Evolutionary conservation across 257 asterid species (phyloP).

Genomic region (Lycium barbarum): DNA sequence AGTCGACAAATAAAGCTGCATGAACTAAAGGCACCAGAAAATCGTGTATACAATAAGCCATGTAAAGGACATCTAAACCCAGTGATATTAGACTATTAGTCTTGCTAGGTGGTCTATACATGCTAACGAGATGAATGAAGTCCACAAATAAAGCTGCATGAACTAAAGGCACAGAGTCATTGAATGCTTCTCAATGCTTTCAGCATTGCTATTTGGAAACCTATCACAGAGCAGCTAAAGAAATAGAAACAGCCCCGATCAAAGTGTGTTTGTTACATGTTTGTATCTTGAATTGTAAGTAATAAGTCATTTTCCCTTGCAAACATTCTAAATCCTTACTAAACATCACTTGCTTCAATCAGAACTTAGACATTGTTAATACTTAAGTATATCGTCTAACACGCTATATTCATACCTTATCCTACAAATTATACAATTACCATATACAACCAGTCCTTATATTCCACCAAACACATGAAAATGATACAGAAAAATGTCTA

Average conservation of each 20-base stretch:
- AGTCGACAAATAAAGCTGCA: too few relatives aligned
- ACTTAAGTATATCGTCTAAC: not conserved
- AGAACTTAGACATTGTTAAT: constrained; percentile 1
- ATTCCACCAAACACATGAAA: not conserved
- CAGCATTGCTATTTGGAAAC: not conserved
- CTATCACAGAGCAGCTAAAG: not conserved
- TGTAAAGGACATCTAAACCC: not conserved
- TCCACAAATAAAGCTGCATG: not conserved
- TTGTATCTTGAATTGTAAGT: not conserved
- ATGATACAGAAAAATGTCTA: not conserved
- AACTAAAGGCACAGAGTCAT: not conserved
- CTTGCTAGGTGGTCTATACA: not conserved
- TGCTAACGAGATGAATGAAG: not conserved
- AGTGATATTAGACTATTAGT: not conserved
- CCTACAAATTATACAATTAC: not conserved
- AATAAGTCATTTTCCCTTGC: not conserved
- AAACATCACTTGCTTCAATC: not conserved
- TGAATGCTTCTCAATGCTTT: not conserved
- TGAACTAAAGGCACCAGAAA: not conserved
- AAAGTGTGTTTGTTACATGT: not conserved
- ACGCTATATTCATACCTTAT: not conserved
- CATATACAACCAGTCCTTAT: not conserved
- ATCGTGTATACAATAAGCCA: not conserved
- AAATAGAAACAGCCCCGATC: not conserved
- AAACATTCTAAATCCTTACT: not conserved